phyloP scores from a whole-genome alignment of 1,284 basidiomycete genomes.

The Trichosporon ovoides region DNA sequence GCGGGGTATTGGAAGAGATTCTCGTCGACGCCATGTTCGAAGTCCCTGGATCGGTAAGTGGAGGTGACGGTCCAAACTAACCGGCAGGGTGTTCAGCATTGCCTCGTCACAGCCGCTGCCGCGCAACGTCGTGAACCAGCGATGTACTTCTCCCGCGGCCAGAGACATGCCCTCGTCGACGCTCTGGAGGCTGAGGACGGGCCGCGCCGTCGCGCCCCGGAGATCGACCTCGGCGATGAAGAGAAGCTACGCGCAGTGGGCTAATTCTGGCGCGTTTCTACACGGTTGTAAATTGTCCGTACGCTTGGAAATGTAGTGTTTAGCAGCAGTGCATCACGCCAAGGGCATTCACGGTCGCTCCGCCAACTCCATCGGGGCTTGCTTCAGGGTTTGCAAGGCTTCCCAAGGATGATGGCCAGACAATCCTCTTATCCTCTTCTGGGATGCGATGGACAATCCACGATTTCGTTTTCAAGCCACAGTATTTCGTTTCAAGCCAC shows the following conservation, averaged over 20 bases:
- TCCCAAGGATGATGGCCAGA: too few relatives aligned
- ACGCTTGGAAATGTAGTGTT: neutral
- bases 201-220: neutral
- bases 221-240: slow-evolving; percentile 12
- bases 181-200: slow-evolving; percentile 57
- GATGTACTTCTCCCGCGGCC: slow-evolving; percentile 60
- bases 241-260: slow-evolving; percentile 18
- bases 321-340: too few relatives aligned
- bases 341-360: too few relatives aligned
- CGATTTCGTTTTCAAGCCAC: too few relatives aligned
- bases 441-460: too few relatives aligned
- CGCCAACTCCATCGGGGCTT: too few relatives aligned
- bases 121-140: slow-evolving; percentile 55
- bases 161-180: slow-evolving; percentile 55
- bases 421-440: too few relatives aligned
- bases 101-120: slow-evolving; percentile 59
- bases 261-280: neutral
- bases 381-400: too few relatives aligned
- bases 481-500: too few relatives aligned
- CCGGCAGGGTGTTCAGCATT: slow-evolving; percentile 55
- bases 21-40: slow-evolving; percentile 86
- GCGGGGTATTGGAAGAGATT: slow-evolving; percentile 84
- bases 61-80: neutral
- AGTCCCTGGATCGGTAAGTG: slow-evolving; percentile 66
- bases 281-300: neutral